A percentile compares a stretch with the other conserved stretches of the same genome.
Conservation (phyloP, 106 monocot species). For the Phalaenopsis equestris region DNA sequence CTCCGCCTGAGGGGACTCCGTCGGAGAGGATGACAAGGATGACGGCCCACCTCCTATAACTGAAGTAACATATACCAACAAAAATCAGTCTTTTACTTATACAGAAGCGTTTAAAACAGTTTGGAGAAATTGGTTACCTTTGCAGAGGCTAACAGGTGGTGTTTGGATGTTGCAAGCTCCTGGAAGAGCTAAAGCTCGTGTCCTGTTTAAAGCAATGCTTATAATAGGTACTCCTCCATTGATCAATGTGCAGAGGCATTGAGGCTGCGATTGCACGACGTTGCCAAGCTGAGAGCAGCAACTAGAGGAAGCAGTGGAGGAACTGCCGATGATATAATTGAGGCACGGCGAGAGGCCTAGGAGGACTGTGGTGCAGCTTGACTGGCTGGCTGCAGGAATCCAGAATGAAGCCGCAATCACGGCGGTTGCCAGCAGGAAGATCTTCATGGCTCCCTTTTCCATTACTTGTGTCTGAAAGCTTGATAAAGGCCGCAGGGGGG, state of each 20-base stretch:
- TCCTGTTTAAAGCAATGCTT: conserved; percentile 26
- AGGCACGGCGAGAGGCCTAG: conserved; percentile 35
- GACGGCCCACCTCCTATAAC: not conserved
- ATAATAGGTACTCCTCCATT: conserved; percentile 22
- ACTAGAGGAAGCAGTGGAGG: conserved; percentile 9
- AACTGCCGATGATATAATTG: conserved; percentile 29
- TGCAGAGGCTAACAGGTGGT: conserved; percentile 22
- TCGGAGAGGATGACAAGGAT: not conserved
- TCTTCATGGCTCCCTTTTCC: conserved; percentile 1
- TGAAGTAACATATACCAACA: not conserved
- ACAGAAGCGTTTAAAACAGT: not conserved
- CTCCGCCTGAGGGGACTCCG: not conserved
- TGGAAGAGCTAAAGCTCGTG: conserved; percentile 22
- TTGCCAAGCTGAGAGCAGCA: conserved; percentile 36
- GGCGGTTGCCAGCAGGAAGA: not conserved
- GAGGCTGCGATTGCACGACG: conserved; percentile 30
- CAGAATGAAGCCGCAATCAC: conserved; percentile 8
- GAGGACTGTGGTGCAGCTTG: conserved; percentile 27
- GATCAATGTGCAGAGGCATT: conserved; percentile 37
- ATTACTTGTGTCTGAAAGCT: not conserved
- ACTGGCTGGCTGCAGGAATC: conserved; percentile 9
- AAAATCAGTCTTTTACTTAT: not conserved
- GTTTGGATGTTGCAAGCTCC: conserved; percentile 25
- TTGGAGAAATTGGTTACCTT: conserved; percentile 7
- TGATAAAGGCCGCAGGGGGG: not conserved